Base-by-base conservation (phyloP, 495 filamentous ascomycete genomes). In the Cairneyella variabilis region DNA sequence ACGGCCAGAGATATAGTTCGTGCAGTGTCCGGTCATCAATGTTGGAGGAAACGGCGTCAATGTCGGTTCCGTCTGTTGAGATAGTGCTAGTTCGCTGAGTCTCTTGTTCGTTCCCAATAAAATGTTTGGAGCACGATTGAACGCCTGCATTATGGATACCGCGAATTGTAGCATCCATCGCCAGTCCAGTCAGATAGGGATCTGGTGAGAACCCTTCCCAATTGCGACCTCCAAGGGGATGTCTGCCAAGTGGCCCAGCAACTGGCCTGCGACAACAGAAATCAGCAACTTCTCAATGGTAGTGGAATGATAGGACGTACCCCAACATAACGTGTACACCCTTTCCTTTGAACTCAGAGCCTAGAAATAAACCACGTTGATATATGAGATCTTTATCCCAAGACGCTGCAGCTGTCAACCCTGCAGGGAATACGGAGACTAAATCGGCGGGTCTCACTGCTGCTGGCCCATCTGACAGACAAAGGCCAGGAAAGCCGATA, bases 11-110 rank as follows among this genome's bases (percentile, higher is more conserved):
- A 51, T 95, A 95, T 26, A 95, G 70, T 66, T 26, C 91, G 67
- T 97, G 91, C 79, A 97, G 79, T 3, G 91, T 93, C 64, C 80
- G 84, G 70, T 97, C 91, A 63, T 96, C 91, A 18, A 96, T 74
- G 63, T 97, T 97, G 11, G 84, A 83, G 63, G 89, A 95, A 1
- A 84, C 30, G 3, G 48, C 55, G 5, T 47, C 34, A 43, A 58
- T 48, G 9, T 46, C 25, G 9, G 47, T 47, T 10, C 54, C 54
- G 30, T 57, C 28, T 45, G 38, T 18, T 10, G 28, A 22, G 53
- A 62, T 2, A 40, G 45, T 45, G 28, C 75, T 72, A 64, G 91
- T 85, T 58, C 92, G 85, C 75, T 95, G 96, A 66, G 95, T 84
- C 61, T 93, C 89, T 61, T 80, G 77, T 54, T 80, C 88, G 53